Base-by-base conservation (phyloP, 257 asterid species). In the Nicotiana paniculata region DNA sequence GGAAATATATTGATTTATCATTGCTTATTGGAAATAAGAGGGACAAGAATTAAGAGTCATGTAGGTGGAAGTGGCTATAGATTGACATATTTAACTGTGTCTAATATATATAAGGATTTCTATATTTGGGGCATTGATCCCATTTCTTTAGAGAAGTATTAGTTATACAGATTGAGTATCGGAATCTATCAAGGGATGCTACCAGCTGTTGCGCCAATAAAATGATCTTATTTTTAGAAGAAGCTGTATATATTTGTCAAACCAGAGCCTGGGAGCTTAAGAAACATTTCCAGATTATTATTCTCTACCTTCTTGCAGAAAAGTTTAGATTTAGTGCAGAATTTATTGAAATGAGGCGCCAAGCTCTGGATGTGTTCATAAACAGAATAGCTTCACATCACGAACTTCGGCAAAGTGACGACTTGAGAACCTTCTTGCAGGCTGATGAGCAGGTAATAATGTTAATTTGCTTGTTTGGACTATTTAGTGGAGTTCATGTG, bases 261-360 rank as follows among this genome's bases (percentile, higher is more conserved):
- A 53, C 18, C 58, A 53, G 18, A 53, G 58, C 58, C 6, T 53
- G 17, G 58, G 58, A 53, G 58, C 58, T 53, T 53, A 53, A 53
- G 18, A 35, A 59, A 81, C 67, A 76, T 51, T 74, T 62, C 77
- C 77, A 75, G 51, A 24, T 55, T 83, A 77, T 85, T 81, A 82
- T 84, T 81, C 57, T 81, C 61, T 82, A 77, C 77, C 83, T 81
- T 66, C 80, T 43, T 57, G 79, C 96, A 95, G 98, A 95, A 89
- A 95, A 95, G 85, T 95, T 92, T 87, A 89, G 97, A 87, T 95
- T 93, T 87, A 93, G 91, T 88, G 97, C 99, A 43, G 98, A 95
- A 81, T 95, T 95, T 88, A 95, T 95, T 84, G 98, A 95, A 85
- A 94, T 93, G 98, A 90, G 99, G 90, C 97, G 99, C 79, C 97